These are phyloP conservation scores for Cyclotella distinguenda DNA, from an alignment of 108 stramenopile genomes.

Conservation along the genomic window DNA sequence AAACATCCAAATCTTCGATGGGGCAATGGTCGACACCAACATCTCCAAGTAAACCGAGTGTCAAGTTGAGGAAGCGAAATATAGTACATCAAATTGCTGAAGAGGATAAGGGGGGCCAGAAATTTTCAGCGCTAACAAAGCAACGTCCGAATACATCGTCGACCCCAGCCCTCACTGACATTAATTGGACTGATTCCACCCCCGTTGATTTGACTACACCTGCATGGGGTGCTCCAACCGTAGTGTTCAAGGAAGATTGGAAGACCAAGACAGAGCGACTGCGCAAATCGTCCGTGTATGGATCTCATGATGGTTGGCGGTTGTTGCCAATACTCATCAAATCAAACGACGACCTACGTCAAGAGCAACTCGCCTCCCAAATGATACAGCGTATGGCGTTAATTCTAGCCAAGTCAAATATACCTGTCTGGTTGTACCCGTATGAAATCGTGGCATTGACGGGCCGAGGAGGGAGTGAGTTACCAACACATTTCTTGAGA, in stretches of 20 bases:
- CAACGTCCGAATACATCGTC: constrained; percentile 23
- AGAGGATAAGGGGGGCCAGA: constrained; percentile 13
- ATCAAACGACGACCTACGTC: constrained; percentile 95
- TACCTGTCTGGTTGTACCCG: constrained; percentile 91
- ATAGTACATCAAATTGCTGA: constrained; percentile 11
- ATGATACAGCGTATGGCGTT: constrained; percentile 85
- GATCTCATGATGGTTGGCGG: constrained; percentile 89
- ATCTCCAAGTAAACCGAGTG: constrained; percentile 14
- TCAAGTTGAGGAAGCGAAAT: constrained; percentile 33
- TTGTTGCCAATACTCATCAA: constrained; percentile 94
- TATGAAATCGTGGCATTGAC: constrained; percentile 95
- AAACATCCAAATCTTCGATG: constrained; percentile 42
- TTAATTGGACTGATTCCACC: constrained; percentile 12
- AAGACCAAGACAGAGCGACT: constrained; percentile 85
- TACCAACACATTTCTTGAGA: not conserved
- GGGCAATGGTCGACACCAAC: constrained; percentile 59
- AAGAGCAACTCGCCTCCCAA: constrained; percentile 94
- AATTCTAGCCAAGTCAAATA: constrained; percentile 83
- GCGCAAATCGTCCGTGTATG: constrained; percentile 72
- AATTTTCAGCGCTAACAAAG: constrained; percentile 37
- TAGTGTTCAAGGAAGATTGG: constrained; percentile 96
- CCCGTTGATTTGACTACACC: constrained; percentile 3
- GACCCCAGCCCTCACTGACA: constrained; percentile 20
- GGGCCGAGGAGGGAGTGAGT: constrained; percentile 73
- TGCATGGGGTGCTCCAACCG: constrained; percentile 52